Evolutionary conservation across 805 yeast genomes (phyloP).

Genomic region (Ogataea nakhonphanomensis): DNA sequence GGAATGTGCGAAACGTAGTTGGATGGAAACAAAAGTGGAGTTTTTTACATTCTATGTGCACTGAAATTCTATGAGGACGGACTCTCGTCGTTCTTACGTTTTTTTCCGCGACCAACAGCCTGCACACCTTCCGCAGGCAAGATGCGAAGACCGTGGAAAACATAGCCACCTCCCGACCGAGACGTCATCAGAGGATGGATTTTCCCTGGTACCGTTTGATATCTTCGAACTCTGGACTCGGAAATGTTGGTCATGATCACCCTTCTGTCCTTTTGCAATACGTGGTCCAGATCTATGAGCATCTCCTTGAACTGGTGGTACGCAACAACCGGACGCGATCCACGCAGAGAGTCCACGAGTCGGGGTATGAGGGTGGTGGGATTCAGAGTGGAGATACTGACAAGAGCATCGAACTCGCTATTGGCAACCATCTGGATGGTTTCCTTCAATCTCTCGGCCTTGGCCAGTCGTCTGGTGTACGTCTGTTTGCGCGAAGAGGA

Average conservation of each 20-base stretch:
- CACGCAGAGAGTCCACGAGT: slow-evolving; percentile 64
- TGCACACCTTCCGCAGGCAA: slow-evolving; percentile 62
- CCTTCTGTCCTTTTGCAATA: slow-evolving; percentile 61
- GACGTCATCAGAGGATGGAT: slow-evolving; percentile 94
- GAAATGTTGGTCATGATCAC: slow-evolving; percentile 78
- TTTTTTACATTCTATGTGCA: slow-evolving; percentile 15
- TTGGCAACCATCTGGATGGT: slow-evolving; percentile 48
- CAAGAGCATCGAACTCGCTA: slow-evolving; percentile 68
- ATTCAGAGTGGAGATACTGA: slow-evolving; percentile 70
- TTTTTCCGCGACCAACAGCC: slow-evolving; percentile 66
- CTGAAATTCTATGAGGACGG: slow-evolving; percentile 11
- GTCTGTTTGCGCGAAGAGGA: slow-evolving; percentile 60
- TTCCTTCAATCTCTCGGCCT: slow-evolving; percentile 48
- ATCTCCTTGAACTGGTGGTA: slow-evolving; percentile 81
- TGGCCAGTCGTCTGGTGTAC: slow-evolving; percentile 60
- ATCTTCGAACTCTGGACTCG: slow-evolving; percentile 80
- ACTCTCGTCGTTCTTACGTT: slow-evolving; percentile 32
- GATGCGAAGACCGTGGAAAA: slow-evolving; percentile 76
- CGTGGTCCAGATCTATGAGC: slow-evolving; percentile 69
- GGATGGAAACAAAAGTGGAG: slow-evolving; percentile 47
- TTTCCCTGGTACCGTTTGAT: slow-evolving; percentile 91
- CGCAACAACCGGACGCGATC: slow-evolving; percentile 82
- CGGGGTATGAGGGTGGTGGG: slow-evolving; percentile 61
- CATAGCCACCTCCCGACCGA: slow-evolving; percentile 88
- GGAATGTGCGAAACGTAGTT: slow-evolving; percentile 54